These are phyloP conservation scores for Aspergillus piperis DNA, from an alignment of 2,329 filamentous ascomycete species.

Conservation along the genomic window DNA sequence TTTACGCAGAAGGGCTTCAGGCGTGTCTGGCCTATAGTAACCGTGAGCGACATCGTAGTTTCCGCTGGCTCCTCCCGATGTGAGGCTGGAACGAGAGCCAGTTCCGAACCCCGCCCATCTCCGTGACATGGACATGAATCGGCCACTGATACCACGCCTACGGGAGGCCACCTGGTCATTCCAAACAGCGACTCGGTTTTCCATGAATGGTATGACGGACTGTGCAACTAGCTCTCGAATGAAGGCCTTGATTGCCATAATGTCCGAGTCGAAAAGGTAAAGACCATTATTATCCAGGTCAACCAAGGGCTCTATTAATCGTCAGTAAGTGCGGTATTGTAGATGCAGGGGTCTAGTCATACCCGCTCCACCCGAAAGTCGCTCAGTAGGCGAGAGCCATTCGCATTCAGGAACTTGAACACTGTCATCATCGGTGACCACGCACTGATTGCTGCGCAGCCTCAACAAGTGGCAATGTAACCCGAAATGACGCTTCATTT, in stretches of 20 bases:
- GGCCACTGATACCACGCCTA: slow-evolving; percentile 81
- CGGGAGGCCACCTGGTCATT: slow-evolving; percentile 96
- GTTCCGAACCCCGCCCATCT: slow-evolving; percentile 82
- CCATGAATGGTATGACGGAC: slow-evolving; percentile 94
- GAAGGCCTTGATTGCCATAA: slow-evolving; percentile 82
- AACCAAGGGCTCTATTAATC: slow-evolving; percentile 40
- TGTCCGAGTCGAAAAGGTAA: slow-evolving; percentile 90
- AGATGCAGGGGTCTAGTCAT: slow-evolving; percentile 18
- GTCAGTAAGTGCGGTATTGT: slow-evolving; percentile 8
- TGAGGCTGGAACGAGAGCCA: slow-evolving; percentile 60
- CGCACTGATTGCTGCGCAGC: slow-evolving; percentile 79
- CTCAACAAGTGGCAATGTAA: slow-evolving; percentile 91
- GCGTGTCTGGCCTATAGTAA: slow-evolving; percentile 79
- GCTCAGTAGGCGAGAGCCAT: slow-evolving; percentile 87
- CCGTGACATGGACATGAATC: slow-evolving; percentile 92
- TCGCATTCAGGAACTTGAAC: slow-evolving; percentile 77
- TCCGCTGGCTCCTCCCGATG: slow-evolving; percentile 43
- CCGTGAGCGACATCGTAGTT: slow-evolving; percentile 79
- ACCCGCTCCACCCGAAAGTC: slow-evolving; percentile 69
- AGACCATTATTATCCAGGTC: slow-evolving; percentile 67
- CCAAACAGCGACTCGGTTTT: slow-evolving; percentile 86
- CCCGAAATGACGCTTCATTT: slow-evolving; percentile 99
- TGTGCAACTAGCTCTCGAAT: slow-evolving; percentile 94
- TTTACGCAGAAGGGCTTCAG: slow-evolving; percentile 90
- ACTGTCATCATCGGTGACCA: slow-evolving; percentile 88